These are phyloP conservation scores for Pinus albicaulis DNA, from an alignment of 75 land plant species.

Conservation along the genomic window DNA sequence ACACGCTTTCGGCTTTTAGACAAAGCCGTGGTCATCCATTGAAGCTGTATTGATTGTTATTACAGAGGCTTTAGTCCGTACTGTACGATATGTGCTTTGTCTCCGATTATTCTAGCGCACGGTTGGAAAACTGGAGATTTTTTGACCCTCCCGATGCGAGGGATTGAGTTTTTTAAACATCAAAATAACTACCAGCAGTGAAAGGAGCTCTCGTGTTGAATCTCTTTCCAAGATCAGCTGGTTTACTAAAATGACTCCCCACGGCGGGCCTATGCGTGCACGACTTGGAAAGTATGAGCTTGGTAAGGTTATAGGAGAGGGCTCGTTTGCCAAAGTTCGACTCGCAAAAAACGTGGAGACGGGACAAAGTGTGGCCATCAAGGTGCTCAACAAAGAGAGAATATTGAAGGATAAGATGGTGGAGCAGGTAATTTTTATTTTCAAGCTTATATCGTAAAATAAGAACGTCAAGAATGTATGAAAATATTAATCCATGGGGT, in stretches of 20 bases:
- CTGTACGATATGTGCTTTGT: neutral
- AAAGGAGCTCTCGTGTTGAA: neutral
- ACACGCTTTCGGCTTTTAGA: too few species aligned
- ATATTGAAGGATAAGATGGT: conserved; percentile 43
- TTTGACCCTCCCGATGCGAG: conserved; percentile 4
- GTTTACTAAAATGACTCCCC: neutral
- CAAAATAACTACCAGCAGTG: neutral
- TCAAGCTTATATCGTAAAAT: neutral
- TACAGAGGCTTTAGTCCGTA: neutral
- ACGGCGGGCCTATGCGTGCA: conserved; percentile 8
- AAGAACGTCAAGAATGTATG: too few species aligned
- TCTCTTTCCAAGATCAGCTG: neutral
- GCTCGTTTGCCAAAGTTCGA: conserved; percentile 47
- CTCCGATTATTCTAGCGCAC: neutral
- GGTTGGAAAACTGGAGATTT: conserved; percentile 3
- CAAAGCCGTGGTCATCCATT: too few species aligned
- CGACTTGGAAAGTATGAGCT: conserved; percentile 46
- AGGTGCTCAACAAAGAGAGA: conserved; percentile 46
- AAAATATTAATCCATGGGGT: too few species aligned
- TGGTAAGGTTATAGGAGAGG: conserved; percentile 39
- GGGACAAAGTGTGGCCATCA: conserved; percentile 31
- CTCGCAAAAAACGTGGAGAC: conserved; percentile 32
- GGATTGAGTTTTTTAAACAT: neutral
- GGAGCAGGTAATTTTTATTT: conserved; percentile 24
- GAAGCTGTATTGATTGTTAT: neutral